Evolutionary conservation across 306 rosid genomes (phyloP), one percentile per base, ranked within the genome.

Genomic region (Vigna reflexopilosa): DNA sequence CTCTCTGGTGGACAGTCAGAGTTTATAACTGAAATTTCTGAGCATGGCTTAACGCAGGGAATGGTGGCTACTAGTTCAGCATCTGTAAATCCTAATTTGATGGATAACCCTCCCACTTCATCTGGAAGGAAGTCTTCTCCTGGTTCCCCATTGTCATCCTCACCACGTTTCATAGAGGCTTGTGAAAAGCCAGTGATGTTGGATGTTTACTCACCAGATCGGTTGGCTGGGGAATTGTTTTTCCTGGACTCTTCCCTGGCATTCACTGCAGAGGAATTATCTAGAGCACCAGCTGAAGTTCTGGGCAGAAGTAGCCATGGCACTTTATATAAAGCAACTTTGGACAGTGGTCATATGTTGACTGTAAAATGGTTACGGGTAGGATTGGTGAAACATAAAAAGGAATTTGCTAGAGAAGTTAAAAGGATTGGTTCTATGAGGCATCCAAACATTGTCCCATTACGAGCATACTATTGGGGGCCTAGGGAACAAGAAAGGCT

Each of bases 271-370:
- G 98, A 92, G 92, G 97, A 95, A 73, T 90, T 95, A 83, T 95
- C 98, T 68, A 90, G 93, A 82, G 98, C 98, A 76, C 98, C 98
- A 11, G 98, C 98, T 48, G 98, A 95, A 87, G 97, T 95, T 82
- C 96, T 95, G 76, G 98, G 98, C 70, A 89, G 98, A 91, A 92
- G 98, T 86, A 95, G 97, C 85, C 97, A 95, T 71, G 98, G 98
- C 77, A 95, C 98, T 70, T 80, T 95, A 50, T 95, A 95, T 83
- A 95, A 95, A 87, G 98, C 98, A 81, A 95, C 98, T 79, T 84
- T 95, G 62, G 95, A 89, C 80, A 91, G 79, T 86, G 97, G 98
- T 64, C 97, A 89, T 81, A 89, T 92, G 93, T 85, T 95, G 87
- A 91, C 98, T 70, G 98, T 95, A 65, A 95, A 95, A 82, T 95